These are phyloP conservation scores for Chenopodium formosanum DNA, from an alignment of 148 eudicot genomes.

Conservation along the genomic window DNA sequence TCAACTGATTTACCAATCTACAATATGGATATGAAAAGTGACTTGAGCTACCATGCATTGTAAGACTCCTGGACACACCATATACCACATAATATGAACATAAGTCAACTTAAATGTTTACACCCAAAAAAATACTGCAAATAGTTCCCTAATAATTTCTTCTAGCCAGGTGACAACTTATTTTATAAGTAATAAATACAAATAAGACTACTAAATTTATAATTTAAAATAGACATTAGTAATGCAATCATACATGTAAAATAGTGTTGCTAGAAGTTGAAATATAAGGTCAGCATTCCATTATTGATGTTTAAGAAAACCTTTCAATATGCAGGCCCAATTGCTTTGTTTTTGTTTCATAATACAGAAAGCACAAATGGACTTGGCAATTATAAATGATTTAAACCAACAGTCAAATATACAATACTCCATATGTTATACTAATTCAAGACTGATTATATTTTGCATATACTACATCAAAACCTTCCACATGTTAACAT, in stretches of 20 bases:
- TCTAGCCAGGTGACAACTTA: not conserved
- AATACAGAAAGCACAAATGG: too few relatives aligned
- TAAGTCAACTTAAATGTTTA: not conserved
- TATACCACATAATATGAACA: not conserved
- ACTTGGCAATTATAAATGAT: too few relatives aligned
- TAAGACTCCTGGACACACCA: too few relatives aligned
- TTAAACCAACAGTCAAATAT: too few relatives aligned
- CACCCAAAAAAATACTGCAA: not conserved
- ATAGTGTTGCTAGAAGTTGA: not conserved
- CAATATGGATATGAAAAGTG: too few relatives aligned
- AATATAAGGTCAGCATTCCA: slow-evolving; percentile 6
- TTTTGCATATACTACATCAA: too few relatives aligned
- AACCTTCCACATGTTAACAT: too few relatives aligned
- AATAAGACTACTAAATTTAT: not conserved
- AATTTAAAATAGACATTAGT: not conserved
- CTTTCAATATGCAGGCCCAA: not conserved
- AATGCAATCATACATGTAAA: slow-evolving; percentile 1
- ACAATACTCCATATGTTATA: too few relatives aligned
- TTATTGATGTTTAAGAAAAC: not conserved
- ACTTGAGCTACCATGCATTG: too few relatives aligned
- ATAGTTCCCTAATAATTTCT: not conserved
- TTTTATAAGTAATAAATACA: not conserved
- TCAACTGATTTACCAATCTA: too few relatives aligned
- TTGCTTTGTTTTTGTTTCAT: not conserved
- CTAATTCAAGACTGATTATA: too few relatives aligned